These are phyloP conservation scores for Alternaria ethzedia DNA, from an alignment of 2,329 filamentous ascomycete genomes.

Conservation along the genomic window DNA sequence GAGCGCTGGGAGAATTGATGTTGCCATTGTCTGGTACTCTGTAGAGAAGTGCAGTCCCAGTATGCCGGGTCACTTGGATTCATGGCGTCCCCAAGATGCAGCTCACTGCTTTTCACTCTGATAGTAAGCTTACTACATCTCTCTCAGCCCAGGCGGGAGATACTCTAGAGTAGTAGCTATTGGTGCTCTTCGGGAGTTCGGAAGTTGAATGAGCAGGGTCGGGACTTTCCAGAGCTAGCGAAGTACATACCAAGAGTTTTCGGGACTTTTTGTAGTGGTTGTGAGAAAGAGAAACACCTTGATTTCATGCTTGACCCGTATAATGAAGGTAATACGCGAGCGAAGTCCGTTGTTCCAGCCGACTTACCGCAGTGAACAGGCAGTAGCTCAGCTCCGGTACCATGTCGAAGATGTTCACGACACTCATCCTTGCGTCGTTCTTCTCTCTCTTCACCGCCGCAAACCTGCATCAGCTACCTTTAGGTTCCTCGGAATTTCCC, in stretches of 20 bases:
- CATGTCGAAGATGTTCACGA: not conserved
- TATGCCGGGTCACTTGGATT: not conserved
- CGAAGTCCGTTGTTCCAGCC: not conserved
- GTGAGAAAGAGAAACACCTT: not conserved
- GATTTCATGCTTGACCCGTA: not conserved
- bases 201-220: not conserved
- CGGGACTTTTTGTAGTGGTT: not conserved
- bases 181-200: not conserved
- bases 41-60: not conserved
- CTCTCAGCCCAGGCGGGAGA: not conserved
- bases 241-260: not conserved
- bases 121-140: not conserved
- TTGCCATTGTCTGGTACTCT: not conserved
- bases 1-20: not conserved
- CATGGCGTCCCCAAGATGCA: not conserved
- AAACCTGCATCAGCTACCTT: not conserved
- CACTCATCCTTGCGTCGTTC: not conserved
- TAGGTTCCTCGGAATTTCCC: not conserved
- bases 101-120: not conserved
- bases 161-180: not conserved
- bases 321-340: not conserved
- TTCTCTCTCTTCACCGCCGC: not conserved
- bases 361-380: not conserved
- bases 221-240: not conserved
- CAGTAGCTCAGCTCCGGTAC: not conserved